Evolutionary conservation across 805 yeast species (phyloP), one percentile per base, ranked within the genome.

Genomic region (Ogataea ganodermae): DNA sequence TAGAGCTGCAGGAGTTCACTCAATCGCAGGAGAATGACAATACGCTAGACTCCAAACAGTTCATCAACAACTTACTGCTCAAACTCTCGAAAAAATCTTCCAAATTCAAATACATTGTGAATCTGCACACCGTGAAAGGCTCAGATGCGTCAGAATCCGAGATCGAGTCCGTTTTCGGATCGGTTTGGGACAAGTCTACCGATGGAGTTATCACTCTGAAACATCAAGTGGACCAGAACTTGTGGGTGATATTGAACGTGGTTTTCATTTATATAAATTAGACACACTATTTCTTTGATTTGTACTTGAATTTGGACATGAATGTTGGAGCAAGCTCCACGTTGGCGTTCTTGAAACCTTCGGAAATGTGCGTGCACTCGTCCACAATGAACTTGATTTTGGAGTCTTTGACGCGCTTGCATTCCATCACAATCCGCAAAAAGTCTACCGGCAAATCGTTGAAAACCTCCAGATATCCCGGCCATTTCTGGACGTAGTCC

Each of bases 381-480:
- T 52, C 61, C 27, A 60, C 40, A n/a, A 65, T 39, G 16, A 57
- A 52, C 40, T 57, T 54, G 37, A 51, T 43, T 39, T 55, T 58
- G 8, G 60, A 56, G 23, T 58, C 61, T 18, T 61, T 56, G 37
- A 53, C 20, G 39, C 79, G 58, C 70, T 78, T 57, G 76, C 70
- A 58, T 71, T 76, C 53, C 44, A 90, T 72, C 35, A 89, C 76
- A 12, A 83, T 82, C 37, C 78, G 79, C 35, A 91, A 74, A 58
- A 89, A 78, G 42, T 79, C 84, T 6, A 84, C 68, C 0, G 96
- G 90, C 48, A 91, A 83, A 62, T 89, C 90, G 69, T 89, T 83
- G 70, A 84, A 89, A 33, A 76, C 77, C 10, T 72, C 71, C 44
- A 89, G 69, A 31, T 86, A 77, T 36, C 76, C 80, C 8, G 40